Base-by-base conservation (phyloP, 495 filamentous ascomycete species). In the Copromyces sp. region DNA sequence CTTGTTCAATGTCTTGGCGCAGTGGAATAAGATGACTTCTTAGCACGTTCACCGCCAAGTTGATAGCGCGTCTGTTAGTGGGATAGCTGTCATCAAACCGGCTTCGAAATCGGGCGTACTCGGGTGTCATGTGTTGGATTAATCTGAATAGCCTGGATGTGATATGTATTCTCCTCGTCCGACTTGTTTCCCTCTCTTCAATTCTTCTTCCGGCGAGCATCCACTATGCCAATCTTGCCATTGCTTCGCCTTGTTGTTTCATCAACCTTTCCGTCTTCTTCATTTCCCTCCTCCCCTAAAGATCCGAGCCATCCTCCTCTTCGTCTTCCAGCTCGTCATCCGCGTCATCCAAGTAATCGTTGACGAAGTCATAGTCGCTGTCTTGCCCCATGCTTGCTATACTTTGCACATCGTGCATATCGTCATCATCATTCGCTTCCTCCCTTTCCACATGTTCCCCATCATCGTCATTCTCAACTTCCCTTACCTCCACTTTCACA, bases 291-390 rank as follows among this genome's bases (percentile, higher is more conserved):
- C 45, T 20, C 0, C 12, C 20, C 53, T 17, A 65, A 32, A 65
- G 24, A 17, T 17, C 29, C 53, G 53, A 35, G 53, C 14, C 53
- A 37, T 65, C 53, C 6, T 79, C 78, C 53, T 78, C 75, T 8
- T 80, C 82, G 16, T 83, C 78, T 11, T 78, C 74, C 14, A 87
- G 78, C 70, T 87, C 79, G 14, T 79, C 80, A 35, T 82, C 79
- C 2, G 80, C 79, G 8, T 83, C 83, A 45, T 83, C 82, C 9
- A 83, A 16, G 14, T 17, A 35, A 16, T 65, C 53, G 7, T 65
- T 14, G 14, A 65, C 14, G 1, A 65, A 65, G 14, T 65, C 53
- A 65, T 65, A 65, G 4, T 59, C 47, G 24, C 53, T 65, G 53
- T 65, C 29, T 20, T 61, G 4, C 5, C 12, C 53, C 1, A 17